Conservation (phyloP, 2,329 filamentous ascomycete genomes). For the Trichoderma lentiforme region DNA sequence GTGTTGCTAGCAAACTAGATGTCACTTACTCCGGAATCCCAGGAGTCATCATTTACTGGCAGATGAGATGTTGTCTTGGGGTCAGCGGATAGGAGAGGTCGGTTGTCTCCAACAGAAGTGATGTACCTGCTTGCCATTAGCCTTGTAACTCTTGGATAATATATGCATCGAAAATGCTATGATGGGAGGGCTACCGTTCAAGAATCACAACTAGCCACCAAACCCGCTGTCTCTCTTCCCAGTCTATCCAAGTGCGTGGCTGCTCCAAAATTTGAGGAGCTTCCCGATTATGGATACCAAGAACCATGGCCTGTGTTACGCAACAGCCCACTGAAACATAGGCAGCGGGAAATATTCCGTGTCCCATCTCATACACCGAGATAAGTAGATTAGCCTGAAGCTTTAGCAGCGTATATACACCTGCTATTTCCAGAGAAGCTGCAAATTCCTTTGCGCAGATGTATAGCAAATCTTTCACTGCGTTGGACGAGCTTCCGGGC, state of each 20-base stretch:
- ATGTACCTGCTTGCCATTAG: constrained; percentile 21
- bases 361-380: constrained; percentile 33
- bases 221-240: constrained; percentile 33
- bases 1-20: too few relatives aligned
- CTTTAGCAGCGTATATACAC: constrained; percentile 25
- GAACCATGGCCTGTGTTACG: constrained; percentile 23
- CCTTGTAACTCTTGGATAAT: not conserved
- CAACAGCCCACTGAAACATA: constrained; percentile 31
- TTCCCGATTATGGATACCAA: constrained; percentile 17
- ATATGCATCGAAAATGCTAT: not conserved
- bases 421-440: constrained; percentile 23
- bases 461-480: constrained; percentile 18
- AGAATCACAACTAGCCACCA: constrained; percentile 35
- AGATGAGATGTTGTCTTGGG: constrained; percentile 28
- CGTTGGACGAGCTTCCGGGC: constrained; percentile 2
- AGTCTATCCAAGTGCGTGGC: constrained; percentile 27
- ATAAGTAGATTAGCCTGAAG: constrained; percentile 30
- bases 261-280: constrained; percentile 27
- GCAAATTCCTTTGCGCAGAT: constrained; percentile 19
- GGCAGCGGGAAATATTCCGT: constrained; percentile 34
- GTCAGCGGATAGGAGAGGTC: constrained; percentile 28
- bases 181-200: constrained; percentile 27
- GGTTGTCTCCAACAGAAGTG: constrained; percentile 22
- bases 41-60: constrained; percentile 27
- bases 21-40: constrained; percentile 23